phyloP scores from a whole-genome alignment of 2,329 filamentous ascomycete species.

The Chaetomiaceae sp. region DNA sequence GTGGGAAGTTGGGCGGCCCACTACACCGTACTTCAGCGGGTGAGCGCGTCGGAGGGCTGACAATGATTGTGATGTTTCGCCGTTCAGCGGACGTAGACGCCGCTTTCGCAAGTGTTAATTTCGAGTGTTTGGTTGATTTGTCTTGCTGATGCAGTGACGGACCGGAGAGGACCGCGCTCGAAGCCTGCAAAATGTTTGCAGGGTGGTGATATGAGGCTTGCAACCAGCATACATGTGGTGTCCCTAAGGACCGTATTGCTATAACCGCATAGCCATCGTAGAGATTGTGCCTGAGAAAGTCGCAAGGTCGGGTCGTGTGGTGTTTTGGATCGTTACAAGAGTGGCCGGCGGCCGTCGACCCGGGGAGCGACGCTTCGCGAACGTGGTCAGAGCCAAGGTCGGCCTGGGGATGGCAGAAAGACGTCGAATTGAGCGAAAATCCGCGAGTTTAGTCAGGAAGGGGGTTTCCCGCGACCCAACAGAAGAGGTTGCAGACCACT shows the following conservation, averaged over 20 bases:
- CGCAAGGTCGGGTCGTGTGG: slow-evolving; percentile 15
- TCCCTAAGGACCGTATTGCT: slow-evolving; percentile 39
- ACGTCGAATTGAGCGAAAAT: slow-evolving; percentile 11
- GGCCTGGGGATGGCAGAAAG: slow-evolving; percentile 10
- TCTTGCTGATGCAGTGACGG: neutral
- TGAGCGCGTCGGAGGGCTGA: neutral
- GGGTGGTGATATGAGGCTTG: slow-evolving; percentile 22
- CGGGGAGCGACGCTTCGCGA: neutral
- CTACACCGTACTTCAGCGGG: slow-evolving; percentile 4
- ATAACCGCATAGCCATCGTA: slow-evolving; percentile 29
- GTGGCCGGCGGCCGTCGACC: slow-evolving; percentile 14
- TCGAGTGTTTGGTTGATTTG: neutral
- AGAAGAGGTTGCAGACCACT: too few relatives aligned
- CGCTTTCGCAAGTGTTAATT: neutral
- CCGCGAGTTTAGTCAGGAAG: neutral
- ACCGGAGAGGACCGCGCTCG: slow-evolving; percentile 7
- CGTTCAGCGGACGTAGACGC: neutral
- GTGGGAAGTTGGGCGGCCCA: slow-evolving; percentile 5
- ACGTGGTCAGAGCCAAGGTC: slow-evolving; percentile 3
- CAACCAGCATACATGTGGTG: slow-evolving; percentile 27
- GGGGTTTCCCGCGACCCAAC: neutral
- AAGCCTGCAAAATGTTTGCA: slow-evolving; percentile 21
- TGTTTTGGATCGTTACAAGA: slow-evolving; percentile 14
- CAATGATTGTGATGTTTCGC: slow-evolving; percentile 6
- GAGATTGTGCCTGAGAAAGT: slow-evolving; percentile 1